Percentiles rank a stretch among this genome's conserved stretches.
These are phyloP conservation scores for Pythium insidiosum DNA, from an alignment of 352 stramenopile species.

Conservation along the genomic window DNA sequence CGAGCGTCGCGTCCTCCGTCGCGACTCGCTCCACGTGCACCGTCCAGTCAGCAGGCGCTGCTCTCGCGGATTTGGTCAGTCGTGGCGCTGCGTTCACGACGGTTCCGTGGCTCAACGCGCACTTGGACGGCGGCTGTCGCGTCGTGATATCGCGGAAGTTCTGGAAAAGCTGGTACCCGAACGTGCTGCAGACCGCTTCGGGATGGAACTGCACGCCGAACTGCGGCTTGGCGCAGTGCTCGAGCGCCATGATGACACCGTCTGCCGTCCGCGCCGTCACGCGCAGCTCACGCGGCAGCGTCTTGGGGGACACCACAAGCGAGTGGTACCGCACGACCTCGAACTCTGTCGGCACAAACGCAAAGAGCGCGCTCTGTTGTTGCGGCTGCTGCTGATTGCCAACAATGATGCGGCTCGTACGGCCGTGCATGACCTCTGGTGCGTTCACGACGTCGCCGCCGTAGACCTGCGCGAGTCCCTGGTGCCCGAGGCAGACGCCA, in stretches of 20 bases:
- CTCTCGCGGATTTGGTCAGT: no score
- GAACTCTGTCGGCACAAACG: constrained; percentile 56
- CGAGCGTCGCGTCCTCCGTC: constrained; percentile 30
- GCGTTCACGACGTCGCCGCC: constrained; percentile 76
- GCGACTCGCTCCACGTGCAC: constrained; percentile 32
- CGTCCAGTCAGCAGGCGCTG: constrained; percentile 12
- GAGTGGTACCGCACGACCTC: constrained; percentile 97
- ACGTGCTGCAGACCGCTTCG: constrained; percentile 89
- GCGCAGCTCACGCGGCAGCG: constrained; percentile 31
- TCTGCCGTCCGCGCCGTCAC: constrained; percentile 62
- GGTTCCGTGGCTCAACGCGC: constrained; percentile 32
- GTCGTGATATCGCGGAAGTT: constrained; percentile 84
- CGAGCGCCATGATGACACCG: constrained; percentile 86
- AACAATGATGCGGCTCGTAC: constrained; percentile 72
- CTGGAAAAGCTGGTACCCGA: constrained; percentile 80
- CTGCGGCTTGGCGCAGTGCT: constrained; percentile 77
- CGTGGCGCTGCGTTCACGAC: not conserved
- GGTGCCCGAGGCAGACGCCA: constrained; percentile 96
- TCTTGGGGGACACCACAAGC: constrained; percentile 69
- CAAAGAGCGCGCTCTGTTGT: constrained; percentile 29
- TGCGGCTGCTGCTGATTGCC: not conserved
- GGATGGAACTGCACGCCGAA: constrained; percentile 98
- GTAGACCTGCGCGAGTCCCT: constrained; percentile 90
- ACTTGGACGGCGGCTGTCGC: constrained; percentile 24
- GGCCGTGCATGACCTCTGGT: constrained; percentile 90